These are phyloP conservation scores for Bodo saltans DNA, from an alignment of 78 protist species.

Conservation along the genomic window DNA sequence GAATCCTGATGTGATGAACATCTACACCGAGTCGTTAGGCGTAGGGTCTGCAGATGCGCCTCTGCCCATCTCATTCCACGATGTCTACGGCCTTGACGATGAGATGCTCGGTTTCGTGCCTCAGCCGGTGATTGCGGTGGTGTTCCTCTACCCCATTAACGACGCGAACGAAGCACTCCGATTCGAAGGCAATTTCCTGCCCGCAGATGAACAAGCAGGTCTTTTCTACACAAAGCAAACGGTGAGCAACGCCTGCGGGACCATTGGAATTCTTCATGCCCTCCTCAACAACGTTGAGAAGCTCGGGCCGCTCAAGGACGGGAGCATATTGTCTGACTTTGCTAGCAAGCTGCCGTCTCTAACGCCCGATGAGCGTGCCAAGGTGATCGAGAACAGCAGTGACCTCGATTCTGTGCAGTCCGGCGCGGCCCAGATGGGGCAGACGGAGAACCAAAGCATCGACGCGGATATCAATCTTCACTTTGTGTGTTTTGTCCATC, in stretches of 20 bases:
- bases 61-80: slow-evolving; percentile 49
- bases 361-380: slow-evolving; percentile 60
- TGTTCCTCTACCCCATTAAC: slow-evolving; percentile 81
- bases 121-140: slow-evolving; percentile 73
- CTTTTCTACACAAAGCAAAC: slow-evolving; percentile 63
- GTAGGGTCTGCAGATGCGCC: no score
- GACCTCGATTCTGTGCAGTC: slow-evolving; percentile 49
- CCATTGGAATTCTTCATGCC: slow-evolving; percentile 77
- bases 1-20: slow-evolving; percentile 78
- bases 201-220: background rate
- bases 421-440: slow-evolving; percentile 61
- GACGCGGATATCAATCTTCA: slow-evolving; percentile 72
- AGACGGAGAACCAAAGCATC: slow-evolving; percentile 34
- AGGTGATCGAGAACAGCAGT: slow-evolving; percentile 21
- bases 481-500: slow-evolving; percentile 69
- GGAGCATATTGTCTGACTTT: slow-evolving; percentile 6
- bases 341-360: slow-evolving; percentile 25
- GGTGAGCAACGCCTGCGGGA: slow-evolving; percentile 92
- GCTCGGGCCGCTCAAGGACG: background rate
- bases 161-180: slow-evolving; percentile 10
- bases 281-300: slow-evolving; percentile 58
- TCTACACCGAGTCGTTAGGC: slow-evolving; percentile 54
- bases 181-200: no score
- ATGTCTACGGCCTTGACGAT: slow-evolving; percentile 79
- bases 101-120: slow-evolving; percentile 84